A percentile compares a stretch with the other conserved stretches of the same genome.
These are phyloP conservation scores for Pichia sp. DNA, from an alignment of 1,139 yeast genomes.

Conservation along the genomic window DNA sequence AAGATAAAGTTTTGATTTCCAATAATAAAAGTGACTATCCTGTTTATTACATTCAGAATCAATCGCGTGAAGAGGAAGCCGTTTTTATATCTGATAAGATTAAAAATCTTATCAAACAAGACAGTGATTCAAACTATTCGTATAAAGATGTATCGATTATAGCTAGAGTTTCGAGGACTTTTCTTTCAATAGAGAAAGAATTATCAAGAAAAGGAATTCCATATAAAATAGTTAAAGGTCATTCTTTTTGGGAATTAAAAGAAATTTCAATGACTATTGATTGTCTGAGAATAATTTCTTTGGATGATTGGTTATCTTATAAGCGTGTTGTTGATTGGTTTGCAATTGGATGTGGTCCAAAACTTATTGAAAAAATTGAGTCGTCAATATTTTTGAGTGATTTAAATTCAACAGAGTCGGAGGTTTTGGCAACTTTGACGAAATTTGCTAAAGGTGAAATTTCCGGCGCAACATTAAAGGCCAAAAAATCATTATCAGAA, in stretches of 20 bases:
- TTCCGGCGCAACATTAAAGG: constrained; percentile 17
- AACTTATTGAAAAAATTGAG: constrained; percentile 40
- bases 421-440: constrained; percentile 10
- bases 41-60: constrained; percentile 30
- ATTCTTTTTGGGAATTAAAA: constrained; percentile 71
- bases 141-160: constrained; percentile 64
- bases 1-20: constrained; percentile 40
- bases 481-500: constrained; percentile 21
- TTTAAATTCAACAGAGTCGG: constrained; percentile 11
- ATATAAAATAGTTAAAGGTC: constrained; percentile 61
- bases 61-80: constrained; percentile 4
- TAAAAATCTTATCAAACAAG: not conserved
- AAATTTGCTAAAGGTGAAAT: constrained; percentile 12
- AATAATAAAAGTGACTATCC: constrained; percentile 37
- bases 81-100: constrained; percentile 9
- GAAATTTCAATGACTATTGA: constrained; percentile 62
- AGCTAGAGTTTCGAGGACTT: constrained; percentile 48
- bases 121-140: constrained; percentile 29
- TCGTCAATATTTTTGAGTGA: not conserved
- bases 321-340: constrained; percentile 55
- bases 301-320: constrained; percentile 57
- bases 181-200: constrained; percentile 58
- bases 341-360: constrained; percentile 65
- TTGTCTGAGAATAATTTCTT: constrained; percentile 54
- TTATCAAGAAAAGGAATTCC: constrained; percentile 53